These are phyloP conservation scores for Ananas comosus DNA, from an alignment of 176 grass and related monocot genomes.

Conservation along the genomic window DNA sequence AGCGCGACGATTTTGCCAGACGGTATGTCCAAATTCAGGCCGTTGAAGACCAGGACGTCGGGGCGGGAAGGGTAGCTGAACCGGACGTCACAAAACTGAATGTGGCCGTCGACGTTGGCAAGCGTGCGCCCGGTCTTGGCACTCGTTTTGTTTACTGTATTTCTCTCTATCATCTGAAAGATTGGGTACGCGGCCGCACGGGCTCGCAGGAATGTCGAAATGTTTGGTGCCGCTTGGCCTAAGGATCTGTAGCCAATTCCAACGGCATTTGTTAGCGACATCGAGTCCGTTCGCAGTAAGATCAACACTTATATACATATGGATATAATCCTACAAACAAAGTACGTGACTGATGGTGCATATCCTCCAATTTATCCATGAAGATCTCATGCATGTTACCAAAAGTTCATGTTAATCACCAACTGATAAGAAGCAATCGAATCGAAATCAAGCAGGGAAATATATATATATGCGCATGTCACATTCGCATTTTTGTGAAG, in stretches of 20 bases:
- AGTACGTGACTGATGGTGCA: too few relatives aligned
- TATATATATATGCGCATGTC: too few relatives aligned
- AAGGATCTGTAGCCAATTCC: slow-evolving; percentile 36
- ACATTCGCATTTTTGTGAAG: not conserved
- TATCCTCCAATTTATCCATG: too few relatives aligned
- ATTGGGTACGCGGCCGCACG: slow-evolving; percentile 77
- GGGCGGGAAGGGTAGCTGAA: slow-evolving; percentile 89
- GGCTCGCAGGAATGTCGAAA: slow-evolving; percentile 79
- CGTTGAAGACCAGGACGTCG: slow-evolving; percentile 64
- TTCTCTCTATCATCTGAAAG: slow-evolving; percentile 97
- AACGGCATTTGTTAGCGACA: not conserved
- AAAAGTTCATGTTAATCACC: too few relatives aligned
- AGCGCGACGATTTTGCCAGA: slow-evolving; percentile 73
- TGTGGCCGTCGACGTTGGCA: slow-evolving; percentile 47
- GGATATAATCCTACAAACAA: too few relatives aligned
- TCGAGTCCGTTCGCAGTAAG: not conserved
- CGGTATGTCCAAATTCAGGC: slow-evolving; percentile 66
- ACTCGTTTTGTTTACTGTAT: slow-evolving; percentile 47
- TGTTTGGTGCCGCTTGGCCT: slow-evolving; percentile 73
- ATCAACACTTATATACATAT: too few relatives aligned
- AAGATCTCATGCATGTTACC: too few relatives aligned
- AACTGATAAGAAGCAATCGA: too few relatives aligned
- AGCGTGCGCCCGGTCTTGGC: slow-evolving; percentile 40
- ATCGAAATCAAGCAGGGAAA: too few relatives aligned
- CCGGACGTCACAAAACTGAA: slow-evolving; percentile 48